Evolutionary conservation across 1,284 basidiomycete genomes (phyloP), one percentile per base, ranked within the genome.

Genomic region (Caloboletus firmus): DNA sequence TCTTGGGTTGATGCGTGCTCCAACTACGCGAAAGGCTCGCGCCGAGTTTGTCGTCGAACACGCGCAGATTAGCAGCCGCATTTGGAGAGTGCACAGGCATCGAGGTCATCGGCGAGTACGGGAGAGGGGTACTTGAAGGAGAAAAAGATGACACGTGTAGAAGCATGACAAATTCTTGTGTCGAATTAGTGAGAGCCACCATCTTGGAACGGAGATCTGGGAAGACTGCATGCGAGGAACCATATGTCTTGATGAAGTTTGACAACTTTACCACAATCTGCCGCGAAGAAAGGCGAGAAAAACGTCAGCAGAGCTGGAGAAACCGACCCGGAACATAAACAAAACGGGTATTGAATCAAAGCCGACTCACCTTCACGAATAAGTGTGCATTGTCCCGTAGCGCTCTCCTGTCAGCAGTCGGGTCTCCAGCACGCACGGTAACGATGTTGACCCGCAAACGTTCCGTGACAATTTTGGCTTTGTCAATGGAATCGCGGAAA

Each of bases 121-220:
- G 74, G 32, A 83, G 75, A 32, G 81, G 74, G 0, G 79, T 76
- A 6, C 75, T 69, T 22, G 81, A 72, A 3, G 82, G 77, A 31
- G 89, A 82, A 64, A 87, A 86, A 0, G 88, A 89, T n/a, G 89
- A 89, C 45, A 89, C 84, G 65, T 89, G 87, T 17, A 91, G 72
- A 46, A 92, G 76, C 63, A 89, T 87, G 48, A 87, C 82, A 60
- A 90, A 86, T 65, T 88, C 87, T 68, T 91, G 85, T 10, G 89
- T 89, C 26, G 85, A 80, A 60, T 89, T 87, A 37, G 85, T 88
- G 55, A 92, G 77, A 57, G 81, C 80, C 46, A 86, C 80, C 74
- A 91, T 84, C 64, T 84, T 83, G 46, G 74, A 78, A 52, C 86
- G 80, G 46, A 91, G 72, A 37, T 75, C 72, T 17, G 81, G 69